phyloP scores from a whole-genome alignment of 2,329 filamentous ascomycete genomes.

The Monosporascus sp. region DNA sequence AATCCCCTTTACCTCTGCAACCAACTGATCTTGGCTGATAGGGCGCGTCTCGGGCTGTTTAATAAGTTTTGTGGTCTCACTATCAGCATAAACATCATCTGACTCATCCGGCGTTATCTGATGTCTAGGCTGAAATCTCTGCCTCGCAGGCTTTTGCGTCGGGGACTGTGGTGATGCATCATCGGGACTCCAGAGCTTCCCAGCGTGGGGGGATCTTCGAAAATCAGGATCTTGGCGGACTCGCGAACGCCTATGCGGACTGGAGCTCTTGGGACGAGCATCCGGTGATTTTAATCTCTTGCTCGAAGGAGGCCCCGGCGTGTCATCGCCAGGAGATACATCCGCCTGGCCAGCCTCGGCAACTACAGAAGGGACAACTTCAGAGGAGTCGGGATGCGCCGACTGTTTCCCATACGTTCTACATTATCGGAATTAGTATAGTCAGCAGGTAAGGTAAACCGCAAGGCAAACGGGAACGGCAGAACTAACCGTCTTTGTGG shows the following conservation, averaged over 20 bases:
- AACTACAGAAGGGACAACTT: not conserved
- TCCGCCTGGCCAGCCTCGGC: not conserved
- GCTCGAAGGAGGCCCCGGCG: not conserved
- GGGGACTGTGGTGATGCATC: not conserved
- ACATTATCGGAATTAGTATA: too few species aligned
- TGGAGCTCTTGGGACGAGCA: not conserved
- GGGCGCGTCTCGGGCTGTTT: constrained; percentile 37
- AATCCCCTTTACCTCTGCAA: constrained; percentile 76
- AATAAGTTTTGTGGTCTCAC: constrained; percentile 14
- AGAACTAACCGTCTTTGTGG: not conserved
- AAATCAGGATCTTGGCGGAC: not conserved
- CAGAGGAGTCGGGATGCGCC: not conserved
- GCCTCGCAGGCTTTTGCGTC: not conserved
- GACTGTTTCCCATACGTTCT: not conserved
- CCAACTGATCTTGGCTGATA: constrained; percentile 73
- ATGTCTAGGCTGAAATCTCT: not conserved
- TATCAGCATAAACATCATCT: constrained; percentile 10
- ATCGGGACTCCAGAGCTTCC: not conserved
- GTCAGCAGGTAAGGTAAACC: not conserved
- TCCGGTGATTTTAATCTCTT: not conserved
- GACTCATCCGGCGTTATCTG: not conserved
- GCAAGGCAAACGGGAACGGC: not conserved
- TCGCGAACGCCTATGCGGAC: not conserved
- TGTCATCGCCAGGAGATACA: not conserved
- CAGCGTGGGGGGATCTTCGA: not conserved